Base-by-base conservation (phyloP, 768 basidiomycete species). In the Mycena kentingensis region DNA sequence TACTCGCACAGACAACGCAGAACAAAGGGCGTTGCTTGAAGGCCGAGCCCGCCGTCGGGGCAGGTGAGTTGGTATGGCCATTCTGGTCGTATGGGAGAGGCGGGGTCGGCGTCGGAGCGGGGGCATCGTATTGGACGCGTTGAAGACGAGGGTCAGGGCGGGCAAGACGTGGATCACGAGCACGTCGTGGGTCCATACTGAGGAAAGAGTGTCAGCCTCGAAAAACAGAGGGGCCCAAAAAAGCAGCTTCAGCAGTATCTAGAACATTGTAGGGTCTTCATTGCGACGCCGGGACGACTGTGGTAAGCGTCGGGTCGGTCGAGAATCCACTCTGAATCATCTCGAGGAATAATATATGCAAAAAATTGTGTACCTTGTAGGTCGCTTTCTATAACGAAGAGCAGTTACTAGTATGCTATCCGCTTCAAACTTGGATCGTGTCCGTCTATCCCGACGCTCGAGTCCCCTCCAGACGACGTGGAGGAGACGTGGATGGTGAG, bases 1-100 rank as follows among this genome's bases (percentile, higher is more conserved):
- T 99, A 65, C 93, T 98, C n/a, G 97, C 96, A 67, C 97, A 99
- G 27, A 98, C 97, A 8, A 99, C 92, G 65, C 97, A 98, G 73
- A 98, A 98, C 39, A 97, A 66, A 2, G 92, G 93, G 11, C 90
- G 77, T 11, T 78, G 72, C 69, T 83, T 92, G 62, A 85, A 85
- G 22, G 59, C 51, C 29, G 68, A n/a, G 34, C 42, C 42, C n/a
- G 51, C 39, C 18, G 57, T 35, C 34, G 60, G 51, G 19, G 19
- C 34, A 10, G 46, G 11, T 18, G 37, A 25, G 19, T 25, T 37
- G 21, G 57, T 26, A 27, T 57, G 57, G 21, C 57, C 57, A 19
- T 56, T 56, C 31, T 52, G 43, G 22, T 43, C 36, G 22, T 43
- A 49, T 27, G 37, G 54, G 21, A 52, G 48, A 12, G 67, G 63